Base-by-base conservation (phyloP, 2,329 filamentous ascomycete species). In the Trichoderma endophyticum region DNA sequence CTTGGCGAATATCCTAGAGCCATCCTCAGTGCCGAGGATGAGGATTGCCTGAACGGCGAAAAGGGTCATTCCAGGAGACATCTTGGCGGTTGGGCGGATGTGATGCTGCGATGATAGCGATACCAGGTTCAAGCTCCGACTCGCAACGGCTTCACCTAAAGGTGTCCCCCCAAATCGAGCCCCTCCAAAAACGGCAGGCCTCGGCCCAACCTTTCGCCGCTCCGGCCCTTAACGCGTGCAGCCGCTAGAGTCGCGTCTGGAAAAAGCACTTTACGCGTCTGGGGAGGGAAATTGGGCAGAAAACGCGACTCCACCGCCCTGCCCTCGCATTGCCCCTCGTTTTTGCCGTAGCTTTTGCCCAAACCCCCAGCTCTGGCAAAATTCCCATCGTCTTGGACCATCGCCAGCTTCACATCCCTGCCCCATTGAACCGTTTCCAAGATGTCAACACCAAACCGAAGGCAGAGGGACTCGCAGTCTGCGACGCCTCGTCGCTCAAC, bases 1-100 rank as follows among this genome's bases (percentile, higher is more conserved):
- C 86, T 98, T 98, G 79, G 94, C 90, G 82, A 97, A 94, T 84
- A 98, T 93, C 82, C 95, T 90, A 73, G 92, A 92, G 80, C 93
- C 93, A 82, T 98, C 95, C 83, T 97, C 94, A 73, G 91, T 91
- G 79, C 92, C 90, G 80, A 95, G 90, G 77, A 95, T 90, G 76
- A 94, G 87, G 81, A 95, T 87, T 79, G 92, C 92, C 82, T 93
- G 92, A 79, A 94, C 87, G 78, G 91, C 90, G 85, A 92, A 92
- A 59, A 94, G 88, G 74, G 91, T 92, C 84, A 94, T 90, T 83
- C 90, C 89, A 75, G 91, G 90, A 76, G 91, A 88, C 92, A 94
- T 94, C 74, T 68, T 79, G 78, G 75, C 71, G 71, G 73, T 34
- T 34, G 63, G 70, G 60, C 7, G 30, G 30, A 34, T 63, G 6